Evolutionary conservation across 305 asterid species (phyloP), one percentile per base, ranked within the genome.

Genomic region (Fraxinus nigra): DNA sequence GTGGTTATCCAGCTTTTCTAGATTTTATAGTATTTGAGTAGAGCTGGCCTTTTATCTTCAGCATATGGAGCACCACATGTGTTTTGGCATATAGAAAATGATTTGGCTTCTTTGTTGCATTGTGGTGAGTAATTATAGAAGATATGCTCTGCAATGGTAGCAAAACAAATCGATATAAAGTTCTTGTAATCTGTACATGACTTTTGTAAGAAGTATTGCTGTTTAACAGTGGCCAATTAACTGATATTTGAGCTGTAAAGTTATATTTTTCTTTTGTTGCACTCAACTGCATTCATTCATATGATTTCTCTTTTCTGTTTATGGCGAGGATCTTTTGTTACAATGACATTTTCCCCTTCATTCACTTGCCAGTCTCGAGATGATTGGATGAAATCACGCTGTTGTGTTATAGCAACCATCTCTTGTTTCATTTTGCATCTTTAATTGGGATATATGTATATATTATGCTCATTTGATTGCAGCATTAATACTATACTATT

Each of bases 41-140:
- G n/a, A 34, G 51, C 33, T 78, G 72, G 72, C 35, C 10, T n/a
- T 79, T 24, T 46, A 63, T 26, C 75, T 46, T 73, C 22, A 67
- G 24, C 70, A 32, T 61, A 48, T 32, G 48, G 69, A 77, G 24
- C 10, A 20, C 37, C 16, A 46, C 35, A 51, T 37, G n/a, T 69
- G 26, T 16, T 22, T 8, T 14, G 34, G 81, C 37, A 26, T 51
- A 75, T 1, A 69, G 78, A 72, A 40, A 76, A 22, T 72, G 30
- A 30, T 63, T 70, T 61, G 48, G 26, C 65, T 79, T 72, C 59
- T 28, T 79, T 56, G 80, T 59, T 78, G 83, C 75, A 38, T 73
- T 26, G 30, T 65, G 32, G 11, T 13, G 79, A 79, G 65, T 61
- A 51, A 67, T 59, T 63, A n/a, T 46, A 37, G 20, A 72, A 32